Evolutionary conservation across 768 basidiomycete species (phyloP).

Genomic region (Tulasnella sp.): DNA sequence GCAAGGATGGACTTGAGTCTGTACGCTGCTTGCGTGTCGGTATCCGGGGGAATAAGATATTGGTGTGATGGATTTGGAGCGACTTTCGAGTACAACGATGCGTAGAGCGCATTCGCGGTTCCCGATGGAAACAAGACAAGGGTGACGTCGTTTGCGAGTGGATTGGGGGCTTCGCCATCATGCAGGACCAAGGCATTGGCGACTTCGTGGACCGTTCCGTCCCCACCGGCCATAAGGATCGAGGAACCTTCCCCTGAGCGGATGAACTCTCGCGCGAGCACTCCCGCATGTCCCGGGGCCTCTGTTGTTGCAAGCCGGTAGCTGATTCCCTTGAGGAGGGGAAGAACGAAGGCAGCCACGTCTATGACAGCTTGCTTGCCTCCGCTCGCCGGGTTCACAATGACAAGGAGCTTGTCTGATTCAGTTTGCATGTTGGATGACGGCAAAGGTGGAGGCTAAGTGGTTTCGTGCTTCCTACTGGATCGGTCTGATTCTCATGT

Average conservation of each 20-base stretch:
- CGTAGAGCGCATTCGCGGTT: slow-evolving; percentile 91
- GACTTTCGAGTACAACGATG: slow-evolving; percentile 64
- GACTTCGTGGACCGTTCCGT: slow-evolving; percentile 90
- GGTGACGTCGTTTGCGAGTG: slow-evolving; percentile 34
- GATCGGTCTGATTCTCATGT: background rate
- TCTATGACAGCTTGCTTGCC: slow-evolving; percentile 52
- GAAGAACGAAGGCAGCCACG: slow-evolving; percentile 58
- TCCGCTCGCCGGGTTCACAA: slow-evolving; percentile 78
- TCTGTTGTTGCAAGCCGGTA: slow-evolving; percentile 49
- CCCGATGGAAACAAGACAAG: slow-evolving; percentile 61
- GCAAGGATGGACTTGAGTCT: slow-evolving; percentile 55
- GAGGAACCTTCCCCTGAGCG: slow-evolving; percentile 24
- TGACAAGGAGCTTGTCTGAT: slow-evolving; percentile 39
- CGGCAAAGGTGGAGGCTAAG: background rate
- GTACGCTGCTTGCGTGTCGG: slow-evolving; percentile 35
- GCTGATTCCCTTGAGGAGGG: slow-evolving; percentile 47
- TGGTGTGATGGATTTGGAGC: slow-evolving; percentile 1
- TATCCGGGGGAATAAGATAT: slow-evolving; percentile 19
- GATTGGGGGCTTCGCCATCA: slow-evolving; percentile 22
- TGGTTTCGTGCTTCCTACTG: background rate
- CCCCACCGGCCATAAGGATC: slow-evolving; percentile 63
- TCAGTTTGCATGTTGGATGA: background rate
- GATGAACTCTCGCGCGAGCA: slow-evolving; percentile 23
- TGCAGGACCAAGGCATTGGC: slow-evolving; percentile 54
- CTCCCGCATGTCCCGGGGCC: slow-evolving; percentile 52